phyloP scores from a whole-genome alignment of 768 basidiomycete species.

The Boletus sp. region DNA sequence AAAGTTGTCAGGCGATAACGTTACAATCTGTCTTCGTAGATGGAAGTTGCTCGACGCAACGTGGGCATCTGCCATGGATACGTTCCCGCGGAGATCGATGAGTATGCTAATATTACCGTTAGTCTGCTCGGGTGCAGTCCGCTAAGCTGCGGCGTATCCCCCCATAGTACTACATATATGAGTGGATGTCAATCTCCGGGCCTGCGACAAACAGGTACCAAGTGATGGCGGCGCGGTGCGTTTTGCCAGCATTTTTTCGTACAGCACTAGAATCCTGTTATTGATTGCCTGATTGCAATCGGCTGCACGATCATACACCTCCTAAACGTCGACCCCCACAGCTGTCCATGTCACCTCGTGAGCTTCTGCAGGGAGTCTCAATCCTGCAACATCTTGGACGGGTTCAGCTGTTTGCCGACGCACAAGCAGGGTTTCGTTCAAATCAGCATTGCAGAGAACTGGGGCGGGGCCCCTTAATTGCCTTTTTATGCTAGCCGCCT shows the following conservation, averaged over 20 bases:
- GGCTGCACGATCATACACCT: background rate
- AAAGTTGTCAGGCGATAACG: slow-evolving; percentile 21
- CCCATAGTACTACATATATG: slow-evolving; percentile 9
- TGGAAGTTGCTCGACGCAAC: slow-evolving; percentile 21
- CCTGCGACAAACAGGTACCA: slow-evolving; percentile 6
- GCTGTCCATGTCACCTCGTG: slow-evolving; percentile 22
- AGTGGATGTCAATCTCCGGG: slow-evolving; percentile 23
- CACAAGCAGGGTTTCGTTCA: background rate
- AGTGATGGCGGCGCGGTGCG: slow-evolving; percentile 3
- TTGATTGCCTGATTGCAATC: background rate
- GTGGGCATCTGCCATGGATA: slow-evolving; percentile 31
- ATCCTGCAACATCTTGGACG: background rate
- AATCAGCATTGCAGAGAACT: background rate
- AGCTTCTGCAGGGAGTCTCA: slow-evolving; percentile 3
- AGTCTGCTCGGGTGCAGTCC: slow-evolving; percentile 11
- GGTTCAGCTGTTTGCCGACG: too few species aligned
- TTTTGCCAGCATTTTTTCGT: slow-evolving; percentile 7
- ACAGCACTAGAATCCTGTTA: background rate
- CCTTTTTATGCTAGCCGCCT: background rate
- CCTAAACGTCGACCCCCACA: slow-evolving; percentile 22
- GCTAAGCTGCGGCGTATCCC: slow-evolving; percentile 22
- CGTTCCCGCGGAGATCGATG: slow-evolving; percentile 33
- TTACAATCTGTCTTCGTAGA: slow-evolving; percentile 20
- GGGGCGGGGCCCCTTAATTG: slow-evolving; percentile 18
- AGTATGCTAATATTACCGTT: slow-evolving; percentile 8